Evolutionary conservation across 352 stramenopile species (phyloP), one percentile per base, ranked within the genome.

Genomic region (Phytophthora litchii): DNA sequence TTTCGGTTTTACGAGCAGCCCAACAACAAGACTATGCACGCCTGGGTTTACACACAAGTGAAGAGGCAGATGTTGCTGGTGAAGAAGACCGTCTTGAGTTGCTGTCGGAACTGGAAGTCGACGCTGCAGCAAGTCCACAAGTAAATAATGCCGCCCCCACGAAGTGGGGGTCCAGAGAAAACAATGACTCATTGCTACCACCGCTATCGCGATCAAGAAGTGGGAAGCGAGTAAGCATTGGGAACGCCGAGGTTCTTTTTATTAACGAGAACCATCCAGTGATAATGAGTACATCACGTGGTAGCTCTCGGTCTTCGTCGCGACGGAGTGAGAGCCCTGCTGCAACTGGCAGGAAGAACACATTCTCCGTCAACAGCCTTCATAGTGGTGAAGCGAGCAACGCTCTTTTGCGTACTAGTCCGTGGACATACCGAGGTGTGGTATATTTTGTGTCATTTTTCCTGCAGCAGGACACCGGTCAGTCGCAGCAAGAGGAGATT

Each of bases 391-490:
- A 47, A 46, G 27, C 44, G 27, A 79, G 62, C 48, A 65, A 58
- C 21, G 54, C 79, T 23, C 51, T 89, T 27, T 42, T 92, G 23
- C 74, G 78, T 4, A 89, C 78, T 20, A 86, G 80, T 62, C 74
- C 80, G 23, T 92, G 83, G 83, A 87, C 66, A 9, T 85, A 87
- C 58, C 74, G 70, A 27, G 67, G 71, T 13, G 74, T 90, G 41
- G 83, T 78, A 17, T 92, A 92, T 49, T 89, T 88, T 46, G 83
- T 90, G n/a, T 89, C 80, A n/a, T 90, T 92, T 49, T 89, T 88
- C 53, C 54, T 90, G 13, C 71, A 83, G 29, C 42, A 69, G 12
- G 59, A 65, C 6, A 70, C 66, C 6, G 19, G 67, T 13, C 38
- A 53, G 45, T 47, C 58, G 14, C 59, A 53, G 36, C 60, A 63